Evolutionary conservation across 148 eudicot species (phyloP).

Genomic region (Vaccinium vitisidaea): DNA sequence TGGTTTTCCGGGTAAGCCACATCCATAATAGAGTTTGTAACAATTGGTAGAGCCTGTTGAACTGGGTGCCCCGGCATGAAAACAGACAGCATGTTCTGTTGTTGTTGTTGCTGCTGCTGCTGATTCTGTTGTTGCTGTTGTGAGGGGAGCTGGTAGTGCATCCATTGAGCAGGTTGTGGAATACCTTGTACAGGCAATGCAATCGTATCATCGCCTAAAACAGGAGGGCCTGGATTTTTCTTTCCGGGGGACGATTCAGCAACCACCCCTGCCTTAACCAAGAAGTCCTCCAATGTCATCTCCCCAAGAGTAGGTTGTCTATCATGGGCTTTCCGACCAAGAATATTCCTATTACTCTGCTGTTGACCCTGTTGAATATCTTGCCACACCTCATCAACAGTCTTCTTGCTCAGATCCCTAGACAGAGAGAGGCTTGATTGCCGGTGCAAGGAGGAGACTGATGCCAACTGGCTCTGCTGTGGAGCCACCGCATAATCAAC

Average conservation of each 20-base stretch:
- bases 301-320: constrained; percentile 76
- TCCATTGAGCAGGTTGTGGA: constrained; percentile 53
- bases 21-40: constrained; percentile 53
- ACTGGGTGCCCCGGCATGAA: constrained; percentile 63
- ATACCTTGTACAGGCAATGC: constrained; percentile 31
- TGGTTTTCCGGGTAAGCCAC: constrained; percentile 50
- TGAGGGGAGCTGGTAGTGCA: constrained; percentile 39
- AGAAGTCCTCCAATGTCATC: constrained; percentile 91
- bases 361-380: constrained; percentile 69
- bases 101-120: constrained; percentile 48
- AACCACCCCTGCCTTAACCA: constrained; percentile 83
- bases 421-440: constrained; percentile 55
- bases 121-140: constrained; percentile 7
- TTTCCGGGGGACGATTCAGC: constrained; percentile 38
- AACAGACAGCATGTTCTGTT: constrained; percentile 49
- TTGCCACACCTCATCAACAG: constrained; percentile 92
- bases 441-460: constrained; percentile 35
- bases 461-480: constrained; percentile 25
- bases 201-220: constrained; percentile 31
- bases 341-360: constrained; percentile 26
- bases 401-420: constrained; percentile 71
- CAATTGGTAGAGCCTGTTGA: constrained; percentile 44
- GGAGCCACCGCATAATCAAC: constrained; percentile 34
- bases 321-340: constrained; percentile 37
- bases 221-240: constrained; percentile 30